Evolutionary conservation across 2,329 filamentous ascomycete species (phyloP).

Genomic region (Byssochlamys sp.): DNA sequence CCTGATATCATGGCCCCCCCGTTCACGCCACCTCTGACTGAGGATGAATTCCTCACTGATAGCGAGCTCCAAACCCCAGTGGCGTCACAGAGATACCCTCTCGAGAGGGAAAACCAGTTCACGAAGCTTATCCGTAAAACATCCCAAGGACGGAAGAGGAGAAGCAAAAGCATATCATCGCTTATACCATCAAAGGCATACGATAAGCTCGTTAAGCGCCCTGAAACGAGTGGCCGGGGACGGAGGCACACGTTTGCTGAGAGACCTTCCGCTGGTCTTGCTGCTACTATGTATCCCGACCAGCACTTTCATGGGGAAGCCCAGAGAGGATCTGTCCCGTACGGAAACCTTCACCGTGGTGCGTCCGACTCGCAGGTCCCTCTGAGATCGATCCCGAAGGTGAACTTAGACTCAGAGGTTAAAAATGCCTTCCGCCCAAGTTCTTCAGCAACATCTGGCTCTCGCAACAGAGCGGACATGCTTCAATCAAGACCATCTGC

Average conservation of each 20-base stretch:
- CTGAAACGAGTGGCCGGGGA: slow-evolving; percentile 13
- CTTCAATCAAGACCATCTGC: not conserved
- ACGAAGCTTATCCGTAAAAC: slow-evolving; percentile 21
- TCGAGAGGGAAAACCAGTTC: slow-evolving; percentile 22
- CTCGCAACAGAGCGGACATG: not conserved
- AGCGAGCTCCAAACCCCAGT: slow-evolving; percentile 5
- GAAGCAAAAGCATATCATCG: slow-evolving; percentile 19
- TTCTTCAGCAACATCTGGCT: slow-evolving; percentile 5
- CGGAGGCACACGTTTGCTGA: slow-evolving; percentile 35
- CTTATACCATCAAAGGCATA: slow-evolving; percentile 13
- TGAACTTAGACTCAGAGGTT: slow-evolving; percentile 7
- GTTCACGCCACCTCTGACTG: slow-evolving; percentile 22
- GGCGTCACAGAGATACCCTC: slow-evolving; percentile 4
- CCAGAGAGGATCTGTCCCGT: not conserved
- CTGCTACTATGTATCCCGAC: slow-evolving; percentile 13
- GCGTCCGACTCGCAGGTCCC: not conserved
- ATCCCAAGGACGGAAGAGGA: slow-evolving; percentile 15
- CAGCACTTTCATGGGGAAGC: slow-evolving; percentile 1
- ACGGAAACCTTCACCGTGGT: not conserved
- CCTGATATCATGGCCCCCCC: slow-evolving; percentile 19
- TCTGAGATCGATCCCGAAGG: slow-evolving; percentile 5
- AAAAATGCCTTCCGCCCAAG: slow-evolving; percentile 22
- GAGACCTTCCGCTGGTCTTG: slow-evolving; percentile 21
- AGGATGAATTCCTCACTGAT: slow-evolving; percentile 14
- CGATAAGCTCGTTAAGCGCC: slow-evolving; percentile 12